Conservation (phyloP, 2,329 filamentous ascomycete species). For the Malbranchea zuffiana region DNA sequence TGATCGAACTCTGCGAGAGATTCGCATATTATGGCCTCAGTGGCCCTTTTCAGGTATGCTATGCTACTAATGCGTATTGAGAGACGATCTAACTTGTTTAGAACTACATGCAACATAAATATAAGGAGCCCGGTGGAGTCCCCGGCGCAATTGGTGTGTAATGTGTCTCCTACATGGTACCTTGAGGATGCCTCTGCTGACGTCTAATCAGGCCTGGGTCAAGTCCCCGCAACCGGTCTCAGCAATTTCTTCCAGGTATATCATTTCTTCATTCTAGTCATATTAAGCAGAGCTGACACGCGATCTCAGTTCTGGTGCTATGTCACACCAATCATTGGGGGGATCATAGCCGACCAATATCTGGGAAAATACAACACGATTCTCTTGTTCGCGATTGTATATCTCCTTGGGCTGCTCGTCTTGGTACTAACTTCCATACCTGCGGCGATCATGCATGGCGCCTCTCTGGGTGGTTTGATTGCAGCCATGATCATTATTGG, state of each 20-base stretch:
- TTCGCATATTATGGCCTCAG: constrained; percentile 49
- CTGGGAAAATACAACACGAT: constrained; percentile 53
- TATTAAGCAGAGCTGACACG: too few relatives aligned
- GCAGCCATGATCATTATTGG: constrained; percentile 52
- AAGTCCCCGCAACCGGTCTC: constrained; percentile 38
- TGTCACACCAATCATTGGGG: constrained; percentile 47
- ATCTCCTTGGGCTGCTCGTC: constrained; percentile 47
- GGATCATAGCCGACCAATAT: constrained; percentile 49
- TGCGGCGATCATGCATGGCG: constrained; percentile 38
- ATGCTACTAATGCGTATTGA: background rate
- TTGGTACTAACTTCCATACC: constrained; percentile 47
- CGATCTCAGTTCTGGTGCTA: constrained; percentile 41
- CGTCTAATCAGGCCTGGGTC: constrained; percentile 21
- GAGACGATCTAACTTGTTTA: constrained; percentile 17
- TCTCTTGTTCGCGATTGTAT: constrained; percentile 44
- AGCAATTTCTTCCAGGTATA: constrained; percentile 41
- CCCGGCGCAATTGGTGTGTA: constrained; percentile 27
- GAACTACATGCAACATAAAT: constrained; percentile 42
- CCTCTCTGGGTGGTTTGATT: constrained; percentile 45
- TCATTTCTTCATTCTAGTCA: background rate
- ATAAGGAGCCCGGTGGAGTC: constrained; percentile 27
- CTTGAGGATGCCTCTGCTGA: constrained; percentile 1
- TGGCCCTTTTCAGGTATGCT: constrained; percentile 37
- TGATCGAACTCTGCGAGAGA: constrained; percentile 47
- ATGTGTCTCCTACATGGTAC: background rate